These are phyloP conservation scores for Chlorella sp. DNA, from an alignment of 139 green algal species.

Conservation along the genomic window DNA sequence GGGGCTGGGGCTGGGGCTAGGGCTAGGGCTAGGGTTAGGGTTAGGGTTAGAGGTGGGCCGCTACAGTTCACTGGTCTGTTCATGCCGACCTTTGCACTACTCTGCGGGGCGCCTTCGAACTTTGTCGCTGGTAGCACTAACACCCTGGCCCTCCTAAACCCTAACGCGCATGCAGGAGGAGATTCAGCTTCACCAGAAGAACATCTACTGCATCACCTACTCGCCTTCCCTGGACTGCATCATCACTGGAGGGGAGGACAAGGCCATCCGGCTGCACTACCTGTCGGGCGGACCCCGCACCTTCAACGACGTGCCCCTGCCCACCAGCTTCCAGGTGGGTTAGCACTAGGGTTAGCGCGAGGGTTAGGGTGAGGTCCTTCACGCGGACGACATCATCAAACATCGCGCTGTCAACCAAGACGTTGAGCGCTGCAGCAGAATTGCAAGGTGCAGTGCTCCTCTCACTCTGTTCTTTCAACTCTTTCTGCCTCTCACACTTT, in stretches of 20 bases:
- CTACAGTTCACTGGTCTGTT: too few relatives aligned
- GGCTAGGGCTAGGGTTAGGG: too few relatives aligned
- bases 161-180: slow-evolving; percentile 27
- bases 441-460: too few relatives aligned
- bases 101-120: too few relatives aligned
- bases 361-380: background rate
- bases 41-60: too few relatives aligned
- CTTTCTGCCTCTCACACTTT: background rate
- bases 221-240: slow-evolving; percentile 40
- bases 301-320: slow-evolving; percentile 36
- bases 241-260: slow-evolving; percentile 51
- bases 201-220: slow-evolving; percentile 48
- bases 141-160: too few relatives aligned
- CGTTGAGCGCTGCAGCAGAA: background rate
- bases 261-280: slow-evolving; percentile 50
- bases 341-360: background rate
- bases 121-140: too few relatives aligned
- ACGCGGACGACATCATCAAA: background rate
- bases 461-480: too few relatives aligned
- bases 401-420: background rate
- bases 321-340: slow-evolving; percentile 30
- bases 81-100: too few relatives aligned
- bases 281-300: slow-evolving; percentile 21
- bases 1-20: too few relatives aligned
- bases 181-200: slow-evolving; percentile 35